Conservation (phyloP, 495 filamentous ascomycete genomes). For the Penicillium coprophilum region DNA sequence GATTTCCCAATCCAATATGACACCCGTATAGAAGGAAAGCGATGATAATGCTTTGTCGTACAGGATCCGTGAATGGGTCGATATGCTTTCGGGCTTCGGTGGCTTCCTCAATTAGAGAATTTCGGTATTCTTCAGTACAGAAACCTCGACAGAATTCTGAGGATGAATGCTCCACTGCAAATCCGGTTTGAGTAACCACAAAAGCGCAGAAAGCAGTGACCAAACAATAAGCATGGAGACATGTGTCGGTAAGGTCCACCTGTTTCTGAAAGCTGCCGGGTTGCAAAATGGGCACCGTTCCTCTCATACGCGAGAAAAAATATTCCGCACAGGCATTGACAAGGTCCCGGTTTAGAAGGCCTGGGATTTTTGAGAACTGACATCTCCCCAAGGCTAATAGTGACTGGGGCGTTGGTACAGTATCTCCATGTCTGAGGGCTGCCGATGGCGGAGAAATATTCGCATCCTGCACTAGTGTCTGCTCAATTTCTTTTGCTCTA, state of each 20-base stretch:
- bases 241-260: conserved; percentile 56
- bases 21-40: conserved; percentile 73
- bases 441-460: background rate
- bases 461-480: conserved; percentile 38
- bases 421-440: background rate
- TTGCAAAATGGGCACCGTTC: conserved; percentile 71
- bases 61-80: conserved; percentile 66
- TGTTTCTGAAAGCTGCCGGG: conserved; percentile 60
- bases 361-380: conserved; percentile 34
- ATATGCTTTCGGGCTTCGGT: conserved; percentile 64
- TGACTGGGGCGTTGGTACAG: conserved; percentile 14
- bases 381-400: conserved; percentile 32
- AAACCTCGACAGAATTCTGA: conserved; percentile 25
- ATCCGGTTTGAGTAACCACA: conserved; percentile 64
- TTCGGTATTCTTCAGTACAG: conserved; percentile 44
- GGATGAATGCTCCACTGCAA: conserved; percentile 3
- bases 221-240: conserved; percentile 70
- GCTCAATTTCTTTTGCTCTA: conserved; percentile 63
- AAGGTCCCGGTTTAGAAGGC: conserved; percentile 58
- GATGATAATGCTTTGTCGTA: conserved; percentile 60
- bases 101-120: conserved; percentile 64
- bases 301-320: conserved; percentile 75
- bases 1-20: conserved; percentile 67
- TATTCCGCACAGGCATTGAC: conserved; percentile 69
- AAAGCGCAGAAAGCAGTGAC: conserved; percentile 72